Conservation (phyloP, 2,329 filamentous ascomycete species). For the Septoria petroselini region DNA sequence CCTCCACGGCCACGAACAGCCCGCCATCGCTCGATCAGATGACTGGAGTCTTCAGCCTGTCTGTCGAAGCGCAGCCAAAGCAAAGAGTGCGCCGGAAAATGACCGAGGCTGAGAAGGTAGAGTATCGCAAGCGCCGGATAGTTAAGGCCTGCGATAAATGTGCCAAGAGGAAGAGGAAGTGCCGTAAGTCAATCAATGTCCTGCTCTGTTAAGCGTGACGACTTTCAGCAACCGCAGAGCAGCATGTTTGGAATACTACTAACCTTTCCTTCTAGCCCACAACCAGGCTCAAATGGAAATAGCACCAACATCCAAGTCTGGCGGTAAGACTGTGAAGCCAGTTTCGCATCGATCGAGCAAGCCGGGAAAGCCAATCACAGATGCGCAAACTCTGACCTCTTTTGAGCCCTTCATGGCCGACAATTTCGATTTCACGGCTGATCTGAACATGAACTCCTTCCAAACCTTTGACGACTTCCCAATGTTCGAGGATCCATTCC, state of each 20-base stretch:
- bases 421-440: constrained; percentile 14
- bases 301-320: constrained; percentile 15
- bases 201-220: too few species aligned
- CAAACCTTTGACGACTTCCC: constrained; percentile 32
- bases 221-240: too few species aligned
- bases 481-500: constrained; percentile 28
- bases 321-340: constrained; percentile 9
- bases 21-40: constrained; percentile 38
- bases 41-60: constrained; percentile 41
- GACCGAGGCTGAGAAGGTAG: constrained; percentile 40
- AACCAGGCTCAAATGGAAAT: constrained; percentile 36
- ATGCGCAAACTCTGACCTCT: constrained; percentile 2
- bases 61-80: constrained; percentile 35
- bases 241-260: too few species aligned
- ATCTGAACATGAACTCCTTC: constrained; percentile 18
- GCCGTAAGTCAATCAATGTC: constrained; percentile 9
- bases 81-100: constrained; percentile 39
- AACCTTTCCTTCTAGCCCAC: constrained; percentile 18
- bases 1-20: constrained; percentile 21
- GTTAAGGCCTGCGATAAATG: constrained; percentile 41
- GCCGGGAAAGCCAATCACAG: neutral
- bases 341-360: constrained; percentile 5
- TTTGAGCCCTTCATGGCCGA: constrained; percentile 9
- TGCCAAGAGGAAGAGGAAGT: constrained; percentile 39
- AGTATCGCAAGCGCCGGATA: constrained; percentile 40